Base-by-base conservation (phyloP, 2,329 filamentous ascomycete species). In the Fusarium annulatum region DNA sequence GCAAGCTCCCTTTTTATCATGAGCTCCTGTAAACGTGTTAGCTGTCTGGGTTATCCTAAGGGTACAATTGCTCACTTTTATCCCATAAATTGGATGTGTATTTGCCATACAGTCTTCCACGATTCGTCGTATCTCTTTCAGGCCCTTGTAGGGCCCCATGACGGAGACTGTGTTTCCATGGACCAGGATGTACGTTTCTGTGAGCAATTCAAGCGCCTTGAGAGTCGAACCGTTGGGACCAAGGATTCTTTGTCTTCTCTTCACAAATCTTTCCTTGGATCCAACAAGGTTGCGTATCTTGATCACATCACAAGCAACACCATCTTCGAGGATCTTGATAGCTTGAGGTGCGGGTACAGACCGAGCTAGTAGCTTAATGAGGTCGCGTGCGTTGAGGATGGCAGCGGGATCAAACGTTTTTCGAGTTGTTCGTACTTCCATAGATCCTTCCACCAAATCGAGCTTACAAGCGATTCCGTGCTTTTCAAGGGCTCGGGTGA, bases 41-140 rank as follows among this genome's bases (percentile, higher is more conserved):
- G 51, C 23, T 2, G 14, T 2, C 9, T 21, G 5, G 9, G 5
- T 28, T 21, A 3, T 2, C 16, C 33, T 53, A 0, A 34, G 9
- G 30, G n/a, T 7, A 30, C 8, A 10, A 30, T 33, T n/a, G 28
- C 7, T 39, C 2, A 53, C 51, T 0, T 58, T 58, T 2, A 58
- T n/a, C 0, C 9, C 1, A 0, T 58, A 58, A 0, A 58, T 0
- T 0, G 55, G 55, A 2, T 58, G 55, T 64, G 98, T 91, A 81
- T 99, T 99, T 79, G 90, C 90, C 96, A 99, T 98, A 85, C 95
- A 97, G 83, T 98, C 96, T 82, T 97, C 93, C 42, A 98, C 90
- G 26, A 98, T 91, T 59, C 95, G 89, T 52, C 96, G 91, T 36
- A 98, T 91, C 79, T 98, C 96, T 84, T 98, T 98, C 52, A 99